These are phyloP conservation scores for Pharnaceum exiguum DNA, from an alignment of 148 eudicot genomes.

Conservation along the genomic window DNA sequence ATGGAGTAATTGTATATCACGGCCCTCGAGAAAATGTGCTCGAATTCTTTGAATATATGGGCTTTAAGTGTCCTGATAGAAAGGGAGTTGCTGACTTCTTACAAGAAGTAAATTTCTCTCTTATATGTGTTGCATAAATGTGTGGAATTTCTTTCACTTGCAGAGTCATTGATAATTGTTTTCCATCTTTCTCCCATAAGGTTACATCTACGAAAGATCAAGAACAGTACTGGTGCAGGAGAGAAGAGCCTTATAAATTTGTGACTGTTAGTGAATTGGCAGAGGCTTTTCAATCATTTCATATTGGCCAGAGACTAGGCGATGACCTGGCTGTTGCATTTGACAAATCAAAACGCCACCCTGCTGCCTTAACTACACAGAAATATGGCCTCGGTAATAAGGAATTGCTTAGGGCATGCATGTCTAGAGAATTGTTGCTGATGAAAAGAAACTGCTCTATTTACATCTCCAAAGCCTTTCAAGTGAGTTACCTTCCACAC, in stretches of 20 bases:
- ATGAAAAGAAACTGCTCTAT: slow-evolving; percentile 65
- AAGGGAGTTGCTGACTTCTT: slow-evolving; percentile 90
- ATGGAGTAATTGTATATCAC: slow-evolving; percentile 66
- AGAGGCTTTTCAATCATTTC: slow-evolving; percentile 40
- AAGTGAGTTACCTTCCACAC: neutral
- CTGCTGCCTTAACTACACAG: slow-evolving; percentile 33
- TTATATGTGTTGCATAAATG: too few species aligned
- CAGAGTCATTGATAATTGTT: too few species aligned
- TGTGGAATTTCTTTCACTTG: too few species aligned
- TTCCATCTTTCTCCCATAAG: too few species aligned
- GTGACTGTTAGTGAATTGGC: slow-evolving; percentile 32
- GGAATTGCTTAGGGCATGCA: slow-evolving; percentile 59
- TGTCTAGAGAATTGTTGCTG: slow-evolving; percentile 56
- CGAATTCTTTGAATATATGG: slow-evolving; percentile 69
- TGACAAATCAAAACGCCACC: slow-evolving; percentile 33
- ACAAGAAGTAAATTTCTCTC: slow-evolving; percentile 98
- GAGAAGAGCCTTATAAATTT: slow-evolving; percentile 30
- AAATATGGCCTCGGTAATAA: slow-evolving; percentile 53
- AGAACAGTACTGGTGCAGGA: slow-evolving; percentile 38
- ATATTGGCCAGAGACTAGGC: slow-evolving; percentile 27
- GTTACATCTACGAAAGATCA: slow-evolving; percentile 57
- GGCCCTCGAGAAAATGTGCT: slow-evolving; percentile 68
- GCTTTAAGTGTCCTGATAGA: slow-evolving; percentile 67
- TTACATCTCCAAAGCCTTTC: slow-evolving; percentile 45
- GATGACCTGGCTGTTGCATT: slow-evolving; percentile 31